phyloP scores from a whole-genome alignment of 495 filamentous ascomycete species.

The Penicillium soppii region DNA sequence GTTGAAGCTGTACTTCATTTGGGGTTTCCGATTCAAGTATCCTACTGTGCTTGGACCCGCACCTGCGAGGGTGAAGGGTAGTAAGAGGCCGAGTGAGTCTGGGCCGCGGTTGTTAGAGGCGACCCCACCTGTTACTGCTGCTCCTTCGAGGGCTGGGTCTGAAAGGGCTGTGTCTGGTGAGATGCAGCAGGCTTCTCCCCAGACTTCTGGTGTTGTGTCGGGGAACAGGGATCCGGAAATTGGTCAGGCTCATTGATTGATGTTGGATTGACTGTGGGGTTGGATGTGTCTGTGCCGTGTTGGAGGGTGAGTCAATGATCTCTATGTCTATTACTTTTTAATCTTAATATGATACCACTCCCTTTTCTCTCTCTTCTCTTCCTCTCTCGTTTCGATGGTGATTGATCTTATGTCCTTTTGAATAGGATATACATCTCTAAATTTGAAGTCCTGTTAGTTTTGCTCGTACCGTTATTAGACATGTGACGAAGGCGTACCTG shows the following conservation, averaged over 20 bases:
- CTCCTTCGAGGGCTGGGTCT: neutral
- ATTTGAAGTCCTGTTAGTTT: too few species aligned
- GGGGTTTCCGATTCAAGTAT: conserved; percentile 52
- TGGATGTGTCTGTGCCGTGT: too few species aligned
- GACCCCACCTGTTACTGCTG: conserved; percentile 2
- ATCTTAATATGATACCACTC: too few species aligned
- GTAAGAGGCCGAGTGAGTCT: conserved; percentile 25
- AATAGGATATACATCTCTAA: too few species aligned
- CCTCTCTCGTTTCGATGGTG: too few species aligned
- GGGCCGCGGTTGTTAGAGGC: conserved; percentile 17
- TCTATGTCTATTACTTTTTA: too few species aligned
- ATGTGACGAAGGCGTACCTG: too few species aligned
- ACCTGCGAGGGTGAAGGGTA: conserved; percentile 24
- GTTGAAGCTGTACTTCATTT: conserved; percentile 47
- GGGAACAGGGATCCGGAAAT: neutral
- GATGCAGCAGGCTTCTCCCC: conserved; percentile 4
- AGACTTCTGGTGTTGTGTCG: conserved; percentile 1
- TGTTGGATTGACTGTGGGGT: neutral
- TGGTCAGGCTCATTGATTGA: conserved; percentile 7
- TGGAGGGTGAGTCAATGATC: too few species aligned
- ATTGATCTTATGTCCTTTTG: too few species aligned
- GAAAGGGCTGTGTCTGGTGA: conserved; percentile 7
- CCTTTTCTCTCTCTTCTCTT: too few species aligned
- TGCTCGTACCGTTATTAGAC: too few species aligned
- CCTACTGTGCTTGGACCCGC: conserved; percentile 36